phyloP scores from a whole-genome alignment of 257 asterid genomes.

The Vinca minor region DNA sequence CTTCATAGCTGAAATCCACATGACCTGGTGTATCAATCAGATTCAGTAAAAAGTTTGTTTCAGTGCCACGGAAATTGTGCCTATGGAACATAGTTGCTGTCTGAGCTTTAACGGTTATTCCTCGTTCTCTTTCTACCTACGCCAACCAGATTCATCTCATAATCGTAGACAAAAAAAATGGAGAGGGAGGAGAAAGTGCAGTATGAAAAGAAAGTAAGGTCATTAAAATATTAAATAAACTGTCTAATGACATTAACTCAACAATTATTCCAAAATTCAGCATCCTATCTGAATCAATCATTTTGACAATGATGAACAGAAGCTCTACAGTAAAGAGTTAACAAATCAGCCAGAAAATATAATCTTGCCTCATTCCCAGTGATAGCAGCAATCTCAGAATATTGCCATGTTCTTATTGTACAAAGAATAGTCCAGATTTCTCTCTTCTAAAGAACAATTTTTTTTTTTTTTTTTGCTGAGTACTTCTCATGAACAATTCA shows the following conservation, averaged over 20 bases:
- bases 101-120: slow-evolving; percentile 97
- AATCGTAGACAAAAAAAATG: background rate
- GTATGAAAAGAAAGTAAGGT: background rate
- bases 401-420: background rate
- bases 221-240: background rate
- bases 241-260: background rate
- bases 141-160: slow-evolving; percentile 15
- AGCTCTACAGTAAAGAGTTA: background rate
- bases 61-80: slow-evolving; percentile 51
- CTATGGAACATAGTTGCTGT: slow-evolving; percentile 95
- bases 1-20: slow-evolving; percentile 95
- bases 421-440: background rate
- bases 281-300: background rate
- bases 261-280: background rate
- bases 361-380: background rate
- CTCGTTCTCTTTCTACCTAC: slow-evolving; percentile 97
- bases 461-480: no score
- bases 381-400: background rate
- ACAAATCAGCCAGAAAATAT: background rate
- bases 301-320: background rate
- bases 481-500: no score
- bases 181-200: background rate
- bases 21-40: slow-evolving; percentile 97
- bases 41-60: slow-evolving; percentile 59
- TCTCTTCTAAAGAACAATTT: background rate